Evolutionary conservation across 2,329 filamentous ascomycete genomes (phyloP), one percentile per base, ranked within the genome.

Genomic region (Rugonectria rugulosa): DNA sequence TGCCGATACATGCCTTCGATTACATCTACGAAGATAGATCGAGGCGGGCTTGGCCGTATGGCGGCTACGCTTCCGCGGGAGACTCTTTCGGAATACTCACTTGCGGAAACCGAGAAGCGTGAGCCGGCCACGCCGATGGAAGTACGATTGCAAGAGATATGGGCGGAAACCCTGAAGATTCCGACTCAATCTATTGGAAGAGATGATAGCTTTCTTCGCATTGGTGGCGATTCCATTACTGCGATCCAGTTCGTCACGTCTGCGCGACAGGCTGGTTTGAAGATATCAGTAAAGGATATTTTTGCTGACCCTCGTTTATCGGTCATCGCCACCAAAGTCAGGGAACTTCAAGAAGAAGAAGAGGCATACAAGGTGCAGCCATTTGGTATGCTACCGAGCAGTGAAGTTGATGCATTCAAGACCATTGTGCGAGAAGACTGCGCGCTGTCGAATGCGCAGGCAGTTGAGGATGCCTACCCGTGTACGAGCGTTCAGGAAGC

Each of bases 401-500:
- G 4, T 7, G 42, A 45, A 3, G 11, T 14, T 4, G 34, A 14
- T 2, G 6, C 29, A 3, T 6, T 45, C 17, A 34, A 32, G 14
- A 31, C 42, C 2, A 24, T 12, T 6, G 20, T 47, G 5, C 21
- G 26, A 7, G 2, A 17, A 6, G 24, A 51, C 7, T 36, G 41
- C 14, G 23, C 37, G 5, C 36, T 50, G 3, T 17, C 21, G 19
- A 32, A 21, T 19, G 40, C 40, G 3, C 17, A 26, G 5, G 19
- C 29, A n/a, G 17, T 50, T 20, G 47, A 49, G 9, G 46, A 49
- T 6, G 14, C 26, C 14, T 41, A 71, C 27, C 75, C 74, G 4
- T 73, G 70, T 50, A 71, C 73, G 0, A 58, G 70, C 2, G 49
- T 76, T 1, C 74, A 77, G 31, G 70, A 70, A 51, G 72, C 73